Percentiles rank a stretch among this genome's conserved stretches.
phyloP scores from a whole-genome alignment of 257 asterid genomes.

The Solanum pimpinellifolium region DNA sequence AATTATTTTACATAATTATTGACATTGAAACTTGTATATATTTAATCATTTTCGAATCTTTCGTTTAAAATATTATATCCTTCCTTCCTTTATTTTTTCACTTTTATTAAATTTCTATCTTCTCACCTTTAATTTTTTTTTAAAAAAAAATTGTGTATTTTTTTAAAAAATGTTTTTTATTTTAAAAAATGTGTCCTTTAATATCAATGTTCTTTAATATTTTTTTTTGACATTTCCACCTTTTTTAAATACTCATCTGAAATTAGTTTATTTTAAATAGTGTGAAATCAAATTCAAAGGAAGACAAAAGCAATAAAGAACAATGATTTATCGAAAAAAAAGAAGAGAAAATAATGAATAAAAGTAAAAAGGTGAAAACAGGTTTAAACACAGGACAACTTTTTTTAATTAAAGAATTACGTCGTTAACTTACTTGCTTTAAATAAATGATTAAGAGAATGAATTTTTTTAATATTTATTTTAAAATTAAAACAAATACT shows the following conservation, averaged over 20 bases:
- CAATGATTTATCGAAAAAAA: too few relatives aligned
- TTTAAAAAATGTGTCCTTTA: background rate
- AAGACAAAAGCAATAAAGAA: background rate
- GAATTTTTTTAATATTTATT: too few relatives aligned
- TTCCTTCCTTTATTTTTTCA: background rate
- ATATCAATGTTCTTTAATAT: background rate
- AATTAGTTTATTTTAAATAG: too few relatives aligned
- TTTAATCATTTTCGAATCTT: background rate
- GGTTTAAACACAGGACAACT: background rate
- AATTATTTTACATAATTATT: background rate
- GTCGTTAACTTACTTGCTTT: background rate
- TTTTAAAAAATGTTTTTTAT: too few relatives aligned
- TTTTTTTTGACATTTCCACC: background rate
- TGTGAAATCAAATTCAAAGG: background rate
- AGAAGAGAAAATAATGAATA: background rate
- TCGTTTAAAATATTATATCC: background rate
- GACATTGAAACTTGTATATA: background rate
- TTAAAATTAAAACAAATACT: too few relatives aligned
- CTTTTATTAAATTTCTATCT: too few relatives aligned
- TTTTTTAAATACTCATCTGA: background rate
- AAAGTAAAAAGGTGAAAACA: background rate
- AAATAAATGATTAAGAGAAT: background rate
- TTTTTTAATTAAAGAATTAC: background rate
- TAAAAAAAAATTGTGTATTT: accelerated
- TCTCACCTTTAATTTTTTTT: background rate